Conservation (phyloP, 495 filamentous ascomycete species). For the Aspergillus funiculosus region DNA sequence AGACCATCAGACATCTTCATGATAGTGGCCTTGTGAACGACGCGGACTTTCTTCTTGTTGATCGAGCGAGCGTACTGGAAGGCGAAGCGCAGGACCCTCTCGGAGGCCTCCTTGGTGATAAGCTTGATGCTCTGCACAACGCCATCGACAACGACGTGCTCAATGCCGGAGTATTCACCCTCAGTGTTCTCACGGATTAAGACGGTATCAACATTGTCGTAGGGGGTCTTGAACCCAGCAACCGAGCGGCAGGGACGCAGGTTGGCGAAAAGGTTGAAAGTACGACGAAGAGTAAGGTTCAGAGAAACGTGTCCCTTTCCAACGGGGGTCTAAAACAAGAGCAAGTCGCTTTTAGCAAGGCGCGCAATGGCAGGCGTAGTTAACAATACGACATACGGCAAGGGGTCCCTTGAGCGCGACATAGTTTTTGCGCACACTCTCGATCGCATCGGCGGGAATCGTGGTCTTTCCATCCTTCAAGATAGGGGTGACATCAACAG, state of each 20-base stretch:
- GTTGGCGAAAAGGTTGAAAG: conserved; percentile 99
- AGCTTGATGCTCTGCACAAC: conserved; percentile 99
- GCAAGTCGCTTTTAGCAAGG: conserved; percentile 25
- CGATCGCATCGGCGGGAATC: conserved; percentile 85
- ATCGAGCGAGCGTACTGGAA: conserved; percentile 95
- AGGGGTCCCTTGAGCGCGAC: conserved; percentile 96
- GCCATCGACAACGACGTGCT: conserved; percentile 96
- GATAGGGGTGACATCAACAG: conserved; percentile 89
- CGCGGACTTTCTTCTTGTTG: conserved; percentile 90
- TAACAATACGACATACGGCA: conserved; percentile 57
- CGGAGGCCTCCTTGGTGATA: conserved; percentile 87
- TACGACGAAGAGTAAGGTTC: conserved; percentile 95
- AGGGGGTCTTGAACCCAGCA: conserved; percentile 95
- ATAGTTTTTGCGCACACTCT: conserved; percentile 85
- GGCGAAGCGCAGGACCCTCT: conserved; percentile 90
- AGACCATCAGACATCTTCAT: conserved; percentile 99
- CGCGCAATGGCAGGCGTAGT: neutral
- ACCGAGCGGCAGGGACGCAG: conserved; percentile 95
- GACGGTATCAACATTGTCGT: conserved; percentile 95
- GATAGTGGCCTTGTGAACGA: conserved; percentile 98
- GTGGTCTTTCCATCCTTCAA: conserved; percentile 89
- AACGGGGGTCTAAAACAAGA: conserved; percentile 69
- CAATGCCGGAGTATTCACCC: conserved; percentile 98
- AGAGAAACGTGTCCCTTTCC: conserved; percentile 99
- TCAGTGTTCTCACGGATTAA: conserved; percentile 99